Percentiles rank a stretch among this genome's conserved stretches.
Evolutionary conservation across 2,329 filamentous ascomycete species (phyloP).

Genomic region (Xylaria sp.): DNA sequence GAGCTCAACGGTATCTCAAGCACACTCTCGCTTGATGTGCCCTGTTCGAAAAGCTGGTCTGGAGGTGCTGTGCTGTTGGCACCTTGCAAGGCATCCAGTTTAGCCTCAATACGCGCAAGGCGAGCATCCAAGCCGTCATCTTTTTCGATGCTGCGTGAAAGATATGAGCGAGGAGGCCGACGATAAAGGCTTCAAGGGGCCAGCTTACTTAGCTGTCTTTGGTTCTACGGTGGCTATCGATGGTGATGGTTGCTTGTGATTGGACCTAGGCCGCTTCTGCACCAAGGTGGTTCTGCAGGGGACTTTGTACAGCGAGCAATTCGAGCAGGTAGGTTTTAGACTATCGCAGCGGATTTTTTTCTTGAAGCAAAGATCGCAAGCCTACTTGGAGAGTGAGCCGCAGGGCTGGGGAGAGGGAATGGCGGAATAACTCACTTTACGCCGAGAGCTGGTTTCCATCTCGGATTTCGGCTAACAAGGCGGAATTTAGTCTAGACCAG

Average conservation of each 20-base stretch:
- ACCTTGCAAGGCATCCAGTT: slow-evolving; percentile 39
- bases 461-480: no score
- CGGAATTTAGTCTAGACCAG: no score
- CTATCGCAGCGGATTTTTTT: slow-evolving; percentile 61
- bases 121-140: slow-evolving; percentile 40
- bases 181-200: neutral
- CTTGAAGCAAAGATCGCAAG: slow-evolving; percentile 57
- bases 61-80: slow-evolving; percentile 1
- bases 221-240: slow-evolving; percentile 24
- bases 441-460: no score
- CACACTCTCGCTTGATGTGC: neutral
- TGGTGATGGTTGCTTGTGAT: slow-evolving; percentile 23
- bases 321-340: slow-evolving; percentile 56
- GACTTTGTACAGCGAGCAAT: slow-evolving; percentile 56
- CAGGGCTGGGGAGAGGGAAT: neutral
- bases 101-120: slow-evolving; percentile 46
- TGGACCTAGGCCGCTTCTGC: slow-evolving; percentile 39
- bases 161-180: neutral
- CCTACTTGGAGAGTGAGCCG: slow-evolving; percentile 35
- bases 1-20: neutral
- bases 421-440: slow-evolving; percentile 34
- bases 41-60: slow-evolving; percentile 12
- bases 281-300: slow-evolving; percentile 50
- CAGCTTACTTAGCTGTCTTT: slow-evolving; percentile 14
- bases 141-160: slow-evolving; percentile 8